These are phyloP conservation scores for Ceratobasidium sp. DNA, from an alignment of 1,284 basidiomycete genomes.

Conservation along the genomic window DNA sequence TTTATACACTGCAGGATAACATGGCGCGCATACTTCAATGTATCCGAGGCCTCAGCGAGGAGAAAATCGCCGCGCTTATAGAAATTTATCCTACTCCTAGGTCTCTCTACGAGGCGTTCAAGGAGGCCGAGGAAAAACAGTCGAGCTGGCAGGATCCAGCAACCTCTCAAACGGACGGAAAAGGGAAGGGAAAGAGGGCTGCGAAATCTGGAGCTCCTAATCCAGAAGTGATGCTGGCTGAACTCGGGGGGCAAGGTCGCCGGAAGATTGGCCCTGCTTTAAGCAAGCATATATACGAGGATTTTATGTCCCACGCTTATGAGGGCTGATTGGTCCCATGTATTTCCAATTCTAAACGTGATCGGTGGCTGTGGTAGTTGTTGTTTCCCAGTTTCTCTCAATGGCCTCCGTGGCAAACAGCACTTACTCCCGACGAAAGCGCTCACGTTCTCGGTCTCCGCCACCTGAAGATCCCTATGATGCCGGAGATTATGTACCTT, in stretches of 20 bases:
- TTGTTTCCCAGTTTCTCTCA: not conserved
- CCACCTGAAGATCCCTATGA: constrained; percentile 60
- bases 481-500: constrained; percentile 78
- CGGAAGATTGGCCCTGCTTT: constrained; percentile 60
- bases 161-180: constrained; percentile 16
- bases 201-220: constrained; percentile 52
- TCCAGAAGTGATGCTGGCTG: constrained; percentile 56
- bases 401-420: constrained; percentile 29
- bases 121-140: constrained; percentile 50
- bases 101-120: constrained; percentile 59
- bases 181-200: constrained; percentile 40
- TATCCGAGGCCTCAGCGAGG: constrained; percentile 63
- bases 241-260: constrained; percentile 57
- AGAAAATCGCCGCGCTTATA: constrained; percentile 62
- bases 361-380: constrained; percentile 20
- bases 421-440: constrained; percentile 18
- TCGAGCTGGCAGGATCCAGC: constrained; percentile 5
- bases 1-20: constrained; percentile 59
- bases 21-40: constrained; percentile 65
- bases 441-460: constrained; percentile 36
- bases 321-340: constrained; percentile 4
- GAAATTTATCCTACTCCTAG: constrained; percentile 62
- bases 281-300: constrained; percentile 58
- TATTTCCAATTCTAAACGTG: constrained; percentile 25
- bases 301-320: constrained; percentile 44